These are phyloP conservation scores for Alternaria novae-zelandiae DNA, from an alignment of 2,329 filamentous ascomycete species.

Conservation along the genomic window DNA sequence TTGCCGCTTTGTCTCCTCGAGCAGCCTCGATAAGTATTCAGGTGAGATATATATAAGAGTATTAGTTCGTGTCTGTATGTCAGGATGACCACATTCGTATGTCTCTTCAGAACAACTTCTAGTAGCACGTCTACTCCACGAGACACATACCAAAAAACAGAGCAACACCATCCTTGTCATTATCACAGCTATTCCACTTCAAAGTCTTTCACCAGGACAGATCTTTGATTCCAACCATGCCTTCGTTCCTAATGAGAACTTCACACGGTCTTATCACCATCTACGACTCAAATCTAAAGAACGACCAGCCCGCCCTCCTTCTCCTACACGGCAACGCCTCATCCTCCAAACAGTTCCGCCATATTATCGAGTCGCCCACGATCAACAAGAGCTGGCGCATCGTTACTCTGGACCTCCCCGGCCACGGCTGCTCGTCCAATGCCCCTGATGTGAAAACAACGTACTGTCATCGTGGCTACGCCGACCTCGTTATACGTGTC, in stretches of 20 bases:
- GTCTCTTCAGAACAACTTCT: not conserved
- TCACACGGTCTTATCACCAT: slow-evolving; percentile 31
- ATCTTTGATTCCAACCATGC: not conserved
- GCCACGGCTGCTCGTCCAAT: slow-evolving; percentile 41
- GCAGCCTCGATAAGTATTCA: not conserved
- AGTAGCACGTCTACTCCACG: not conserved
- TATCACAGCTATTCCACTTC: not conserved
- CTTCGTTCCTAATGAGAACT: slow-evolving; percentile 26
- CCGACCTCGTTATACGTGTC: slow-evolving; percentile 37
- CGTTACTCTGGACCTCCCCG: slow-evolving; percentile 44
- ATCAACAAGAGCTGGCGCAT: slow-evolving; percentile 25
- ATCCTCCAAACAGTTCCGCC: slow-evolving; percentile 33
- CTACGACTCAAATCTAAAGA: slow-evolving; percentile 26
- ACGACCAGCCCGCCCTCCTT: slow-evolving; percentile 29
- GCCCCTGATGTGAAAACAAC: slow-evolving; percentile 28
- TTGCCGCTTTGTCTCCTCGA: not conserved
- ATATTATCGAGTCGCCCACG: slow-evolving; percentile 23
- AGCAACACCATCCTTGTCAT: not conserved
- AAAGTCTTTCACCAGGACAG: too few relatives aligned
- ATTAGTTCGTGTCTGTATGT: not conserved
- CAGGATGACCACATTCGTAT: not conserved
- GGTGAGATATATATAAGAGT: not conserved
- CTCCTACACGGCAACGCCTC: slow-evolving; percentile 44
- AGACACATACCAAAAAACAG: not conserved
- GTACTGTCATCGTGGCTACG: slow-evolving; percentile 43